Base-by-base conservation (phyloP, 495 filamentous ascomycete genomes). In the Podospora pseudocomata region DNA sequence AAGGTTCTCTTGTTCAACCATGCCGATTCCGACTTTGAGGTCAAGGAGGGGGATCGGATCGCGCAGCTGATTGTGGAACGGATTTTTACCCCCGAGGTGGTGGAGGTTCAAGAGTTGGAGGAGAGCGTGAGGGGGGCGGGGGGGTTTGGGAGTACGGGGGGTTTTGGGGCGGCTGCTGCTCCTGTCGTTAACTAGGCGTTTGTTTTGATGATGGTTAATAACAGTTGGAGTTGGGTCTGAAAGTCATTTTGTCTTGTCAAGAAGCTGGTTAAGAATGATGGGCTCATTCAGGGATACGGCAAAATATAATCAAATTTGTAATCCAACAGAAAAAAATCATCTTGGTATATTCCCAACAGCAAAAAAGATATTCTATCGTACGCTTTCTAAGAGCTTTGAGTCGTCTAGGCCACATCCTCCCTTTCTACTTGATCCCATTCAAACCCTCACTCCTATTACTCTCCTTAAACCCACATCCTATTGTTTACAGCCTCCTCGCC, bases 1-100 rank as follows among this genome's bases (percentile, higher is more conserved):
- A 96, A 93, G 84, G 90, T 99, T 23, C 83, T 99, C 72, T 85
- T 99, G 54, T 97, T 97, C 76, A 99, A 99, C 83, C 90, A 96
- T 79, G 84, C 83, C 16, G 93, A 95, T 16, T 82, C 79, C 20
- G 94, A 97, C 73, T 98, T 95, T 73, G 82, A 84, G 63, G 85
- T 99, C 68, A 89, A 89, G 78, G 88, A 87, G 74, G 94, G 94
- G 26, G 94, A 99, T 76, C 87, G 95, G 54, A 81, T 98, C 73
- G 95, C 95, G 65, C 95, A 99, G 85, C 84, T 99, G 71, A 88
- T 99, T 68, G 79, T 99, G 59, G 95, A 99, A 84, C 84, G 91
- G 84, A 98, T 98, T 68, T 91, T 88, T 71, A 97, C 93, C 49
- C 94, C 95, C 7, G 92, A 96, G 54, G 91, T 98, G 23, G 74